phyloP scores from a whole-genome alignment of 2,329 filamentous ascomycete genomes.

The Hysterium pulicare region DNA sequence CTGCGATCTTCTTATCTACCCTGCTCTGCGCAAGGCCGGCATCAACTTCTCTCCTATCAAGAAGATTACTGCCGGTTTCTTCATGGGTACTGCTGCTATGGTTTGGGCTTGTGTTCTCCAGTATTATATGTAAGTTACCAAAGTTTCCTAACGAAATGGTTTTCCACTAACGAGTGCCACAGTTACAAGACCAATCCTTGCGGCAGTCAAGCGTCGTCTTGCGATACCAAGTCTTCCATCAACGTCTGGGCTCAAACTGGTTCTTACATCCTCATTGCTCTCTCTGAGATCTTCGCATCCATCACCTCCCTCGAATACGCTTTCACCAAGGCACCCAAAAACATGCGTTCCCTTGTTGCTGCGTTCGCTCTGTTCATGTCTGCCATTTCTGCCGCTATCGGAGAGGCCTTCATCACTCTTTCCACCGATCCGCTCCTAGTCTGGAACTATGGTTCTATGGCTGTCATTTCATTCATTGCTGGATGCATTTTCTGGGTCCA shows the following conservation, averaged over 20 bases:
- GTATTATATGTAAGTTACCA: constrained; percentile 47
- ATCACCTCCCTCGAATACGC: constrained; percentile 71
- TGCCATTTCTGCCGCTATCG: constrained; percentile 21
- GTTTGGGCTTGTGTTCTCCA: constrained; percentile 57
- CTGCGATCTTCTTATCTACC: constrained; percentile 65
- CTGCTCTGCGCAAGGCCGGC: constrained; percentile 59
- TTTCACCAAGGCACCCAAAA: constrained; percentile 68
- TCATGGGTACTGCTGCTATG: constrained; percentile 61
- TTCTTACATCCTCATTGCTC: constrained; percentile 52
- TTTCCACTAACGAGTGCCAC: constrained; percentile 14
- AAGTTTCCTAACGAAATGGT: constrained; percentile 15
- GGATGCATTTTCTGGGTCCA: constrained; percentile 30
- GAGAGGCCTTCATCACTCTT: constrained; percentile 16
- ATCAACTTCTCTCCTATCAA: constrained; percentile 72
- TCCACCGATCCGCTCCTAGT: constrained; percentile 18
- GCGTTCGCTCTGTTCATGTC: constrained; percentile 35
- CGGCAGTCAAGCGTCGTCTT: constrained; percentile 42
- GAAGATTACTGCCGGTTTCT: constrained; percentile 69
- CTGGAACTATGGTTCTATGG: constrained; percentile 33
- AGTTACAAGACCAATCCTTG: constrained; percentile 54
- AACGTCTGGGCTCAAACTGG: constrained; percentile 55
- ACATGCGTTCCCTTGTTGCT: constrained; percentile 52
- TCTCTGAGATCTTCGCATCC: constrained; percentile 61
- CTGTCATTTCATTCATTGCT: constrained; percentile 33
- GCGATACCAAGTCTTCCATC: constrained; percentile 31